These are phyloP conservation scores for Calamus simplicifolius DNA, from an alignment of 176 grass and related monocot species.

Conservation along the genomic window DNA sequence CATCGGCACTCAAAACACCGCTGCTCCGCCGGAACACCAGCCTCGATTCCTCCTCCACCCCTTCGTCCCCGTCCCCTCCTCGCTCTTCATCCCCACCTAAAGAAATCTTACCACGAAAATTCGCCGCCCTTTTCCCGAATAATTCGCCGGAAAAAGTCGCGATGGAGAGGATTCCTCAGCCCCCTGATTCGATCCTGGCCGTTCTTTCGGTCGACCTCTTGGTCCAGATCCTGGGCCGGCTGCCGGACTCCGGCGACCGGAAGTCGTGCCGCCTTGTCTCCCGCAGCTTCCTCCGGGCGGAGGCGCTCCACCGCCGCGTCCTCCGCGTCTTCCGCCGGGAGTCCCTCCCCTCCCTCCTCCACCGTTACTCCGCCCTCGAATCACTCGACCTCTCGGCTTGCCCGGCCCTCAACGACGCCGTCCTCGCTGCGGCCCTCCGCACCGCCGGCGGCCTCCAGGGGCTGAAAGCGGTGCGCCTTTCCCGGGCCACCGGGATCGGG, in stretches of 20 bases:
- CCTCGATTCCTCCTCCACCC: background rate
- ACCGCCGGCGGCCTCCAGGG: constrained; percentile 6
- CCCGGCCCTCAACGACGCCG: constrained; percentile 62
- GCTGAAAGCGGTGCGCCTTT: constrained; percentile 42
- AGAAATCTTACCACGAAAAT: too few species aligned
- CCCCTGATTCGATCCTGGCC: constrained; percentile 1
- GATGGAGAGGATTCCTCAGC: constrained; percentile 17
- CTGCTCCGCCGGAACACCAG: background rate
- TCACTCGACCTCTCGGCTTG: constrained; percentile 71
- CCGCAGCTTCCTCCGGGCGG: constrained; percentile 51
- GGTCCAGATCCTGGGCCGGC: constrained; percentile 56
- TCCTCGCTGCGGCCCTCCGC: constrained; percentile 35
- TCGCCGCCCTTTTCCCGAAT: too few species aligned
- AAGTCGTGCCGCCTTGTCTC: constrained; percentile 76
- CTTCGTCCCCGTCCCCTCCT: background rate
- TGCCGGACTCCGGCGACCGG: constrained; percentile 52
- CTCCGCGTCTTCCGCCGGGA: constrained; percentile 60
- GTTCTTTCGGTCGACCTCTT: constrained; percentile 60
- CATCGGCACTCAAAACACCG: background rate
- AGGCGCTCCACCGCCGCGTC: constrained; percentile 49
- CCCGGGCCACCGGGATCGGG: constrained; percentile 53
- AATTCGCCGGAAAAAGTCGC: background rate
- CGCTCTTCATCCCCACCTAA: too few species aligned
- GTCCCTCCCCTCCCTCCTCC: constrained; percentile 49
- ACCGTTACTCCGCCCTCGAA: constrained; percentile 40